These are phyloP conservation scores for Puccinia hordei DNA, from an alignment of 1,284 basidiomycete genomes.

Conservation along the genomic window DNA sequence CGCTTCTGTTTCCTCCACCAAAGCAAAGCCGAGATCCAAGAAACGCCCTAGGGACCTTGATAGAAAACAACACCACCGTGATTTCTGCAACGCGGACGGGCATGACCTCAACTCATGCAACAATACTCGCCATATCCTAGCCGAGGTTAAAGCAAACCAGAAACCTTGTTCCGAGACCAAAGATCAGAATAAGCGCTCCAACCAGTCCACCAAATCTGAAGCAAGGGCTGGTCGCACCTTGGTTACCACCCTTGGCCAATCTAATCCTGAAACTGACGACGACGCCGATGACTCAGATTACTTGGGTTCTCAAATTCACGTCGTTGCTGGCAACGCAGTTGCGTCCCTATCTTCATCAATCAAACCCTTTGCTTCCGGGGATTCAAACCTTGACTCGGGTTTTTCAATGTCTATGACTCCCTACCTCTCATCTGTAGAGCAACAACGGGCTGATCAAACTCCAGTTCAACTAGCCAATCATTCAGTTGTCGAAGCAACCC, in stretches of 20 bases:
- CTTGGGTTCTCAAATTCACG: not conserved
- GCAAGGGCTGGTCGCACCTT: not conserved
- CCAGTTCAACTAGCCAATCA: not conserved
- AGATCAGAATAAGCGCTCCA: not conserved
- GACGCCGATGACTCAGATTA: not conserved
- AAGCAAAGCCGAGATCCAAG: no score
- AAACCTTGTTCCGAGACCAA: not conserved
- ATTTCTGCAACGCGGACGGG: no score
- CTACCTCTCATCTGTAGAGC: not conserved
- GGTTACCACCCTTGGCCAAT: not conserved
- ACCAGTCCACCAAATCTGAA: not conserved
- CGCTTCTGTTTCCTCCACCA: no score
- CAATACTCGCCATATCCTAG: no score
- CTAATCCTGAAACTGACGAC: no score
- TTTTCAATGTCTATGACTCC: conserved; percentile 5
- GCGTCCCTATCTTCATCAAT: not conserved
- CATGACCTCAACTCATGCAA: no score
- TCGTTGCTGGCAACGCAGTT: not conserved
- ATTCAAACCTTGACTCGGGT: not conserved
- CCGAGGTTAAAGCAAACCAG: no score
- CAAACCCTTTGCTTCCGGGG: not conserved
- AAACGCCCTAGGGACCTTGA: not conserved
- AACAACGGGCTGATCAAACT: no score
- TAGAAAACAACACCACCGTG: not conserved
- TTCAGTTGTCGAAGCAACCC: not conserved